A percentile compares a stretch with the other conserved stretches of the same genome.
Conservation (phyloP, 352 stramenopile genomes). For the Saprolegnia diclina region DNA sequence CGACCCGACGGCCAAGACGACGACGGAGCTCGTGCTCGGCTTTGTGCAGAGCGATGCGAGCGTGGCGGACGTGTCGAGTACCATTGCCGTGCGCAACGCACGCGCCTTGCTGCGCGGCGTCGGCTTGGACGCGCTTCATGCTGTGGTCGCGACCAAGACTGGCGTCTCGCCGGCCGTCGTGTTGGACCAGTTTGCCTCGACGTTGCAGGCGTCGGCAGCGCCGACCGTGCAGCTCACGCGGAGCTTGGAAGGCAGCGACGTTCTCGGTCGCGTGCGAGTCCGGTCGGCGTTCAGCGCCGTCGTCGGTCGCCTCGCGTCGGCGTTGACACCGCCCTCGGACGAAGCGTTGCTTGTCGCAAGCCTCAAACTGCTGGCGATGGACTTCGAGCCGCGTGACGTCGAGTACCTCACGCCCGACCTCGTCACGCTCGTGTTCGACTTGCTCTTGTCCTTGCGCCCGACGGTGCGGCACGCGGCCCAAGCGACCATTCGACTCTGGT, state of each 20-base stretch:
- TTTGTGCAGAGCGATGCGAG: constrained; percentile 78
- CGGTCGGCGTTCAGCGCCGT: constrained; percentile 46
- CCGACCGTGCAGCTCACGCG: constrained; percentile 46
- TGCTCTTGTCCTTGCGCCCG: constrained; percentile 44
- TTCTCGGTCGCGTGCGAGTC: constrained; percentile 37
- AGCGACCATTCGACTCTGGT: constrained; percentile 46
- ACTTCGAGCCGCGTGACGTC: constrained; percentile 72
- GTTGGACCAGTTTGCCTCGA: constrained; percentile 43
- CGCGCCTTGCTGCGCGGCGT: constrained; percentile 39
- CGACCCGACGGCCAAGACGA: constrained; percentile 44
- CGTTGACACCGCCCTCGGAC: constrained; percentile 20
- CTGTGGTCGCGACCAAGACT: constrained; percentile 30
- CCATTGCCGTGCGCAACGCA: constrained; percentile 43
- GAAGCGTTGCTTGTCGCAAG: neutral
- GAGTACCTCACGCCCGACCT: constrained; percentile 61
- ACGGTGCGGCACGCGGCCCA: constrained; percentile 50
- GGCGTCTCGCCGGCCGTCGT: constrained; percentile 32
- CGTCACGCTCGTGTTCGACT: constrained; percentile 46
- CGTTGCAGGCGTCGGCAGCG: constrained; percentile 36
- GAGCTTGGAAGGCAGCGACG: constrained; percentile 49
- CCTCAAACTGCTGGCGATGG: constrained; percentile 36
- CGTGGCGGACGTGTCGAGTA: constrained; percentile 41
- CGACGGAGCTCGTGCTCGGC: constrained; percentile 74
- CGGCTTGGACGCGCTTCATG: constrained; percentile 43
- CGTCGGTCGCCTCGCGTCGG: constrained; percentile 34